Conservation (phyloP, 1,284 basidiomycete genomes). For the Ustilago vetiveriae region DNA sequence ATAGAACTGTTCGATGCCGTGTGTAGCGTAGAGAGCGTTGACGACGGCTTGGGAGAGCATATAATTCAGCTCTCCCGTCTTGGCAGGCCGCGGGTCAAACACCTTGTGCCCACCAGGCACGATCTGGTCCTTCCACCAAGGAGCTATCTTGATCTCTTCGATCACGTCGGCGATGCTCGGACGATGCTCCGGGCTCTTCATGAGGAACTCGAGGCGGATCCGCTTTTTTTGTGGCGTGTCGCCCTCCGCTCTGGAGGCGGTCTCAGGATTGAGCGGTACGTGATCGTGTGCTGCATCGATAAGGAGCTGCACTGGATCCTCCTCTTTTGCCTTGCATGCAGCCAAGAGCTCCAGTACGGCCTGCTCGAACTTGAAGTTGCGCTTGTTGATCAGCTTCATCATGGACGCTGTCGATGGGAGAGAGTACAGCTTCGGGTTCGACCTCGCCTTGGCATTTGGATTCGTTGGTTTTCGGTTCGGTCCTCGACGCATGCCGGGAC, state of each 20-base stretch:
- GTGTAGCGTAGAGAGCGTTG: conserved; percentile 74
- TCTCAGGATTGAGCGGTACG: conserved; percentile 57
- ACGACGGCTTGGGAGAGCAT: conserved; percentile 69
- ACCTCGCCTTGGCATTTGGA: conserved; percentile 14
- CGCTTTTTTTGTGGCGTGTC: conserved; percentile 59
- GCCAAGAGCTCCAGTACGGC: conserved; percentile 60
- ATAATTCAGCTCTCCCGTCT: conserved; percentile 49
- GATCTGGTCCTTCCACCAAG: conserved; percentile 66
- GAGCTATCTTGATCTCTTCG: conserved; percentile 49
- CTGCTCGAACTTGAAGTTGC: conserved; percentile 63
- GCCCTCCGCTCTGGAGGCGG: conserved; percentile 23
- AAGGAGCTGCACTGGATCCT: conserved; percentile 61
- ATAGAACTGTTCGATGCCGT: conserved; percentile 78
- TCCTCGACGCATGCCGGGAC: conserved; percentile 44
- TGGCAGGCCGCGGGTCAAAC: conserved; percentile 48
- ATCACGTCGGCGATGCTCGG: conserved; percentile 55
- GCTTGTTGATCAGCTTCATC: conserved; percentile 63
- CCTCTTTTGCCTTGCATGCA: conserved; percentile 55
- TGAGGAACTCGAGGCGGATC: conserved; percentile 57
- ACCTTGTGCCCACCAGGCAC: conserved; percentile 62
- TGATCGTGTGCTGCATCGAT: conserved; percentile 60
- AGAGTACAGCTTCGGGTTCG: conserved; percentile 42
- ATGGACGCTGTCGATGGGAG: conserved; percentile 52
- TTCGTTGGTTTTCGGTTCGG: conserved; percentile 28
- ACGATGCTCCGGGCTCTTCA: conserved; percentile 55